A percentile compares a stretch with the other conserved stretches of the same genome.
These are phyloP conservation scores for Rubus parviflorus DNA, from an alignment of 306 rosid species.

Conservation along the genomic window DNA sequence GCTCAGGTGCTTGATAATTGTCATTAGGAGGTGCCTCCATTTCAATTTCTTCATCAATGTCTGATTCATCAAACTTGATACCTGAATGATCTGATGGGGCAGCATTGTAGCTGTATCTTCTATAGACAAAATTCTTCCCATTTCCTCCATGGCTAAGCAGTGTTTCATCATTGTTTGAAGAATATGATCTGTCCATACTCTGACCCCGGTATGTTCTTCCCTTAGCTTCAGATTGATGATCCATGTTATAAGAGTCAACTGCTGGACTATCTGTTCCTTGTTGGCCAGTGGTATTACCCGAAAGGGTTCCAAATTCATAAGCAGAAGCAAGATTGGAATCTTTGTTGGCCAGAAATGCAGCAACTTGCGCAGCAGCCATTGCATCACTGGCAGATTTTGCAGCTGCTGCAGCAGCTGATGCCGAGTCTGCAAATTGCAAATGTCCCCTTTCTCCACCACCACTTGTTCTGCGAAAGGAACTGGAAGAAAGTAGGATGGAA, in stretches of 20 bases:
- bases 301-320: conserved; percentile 20
- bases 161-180: conserved; percentile 34
- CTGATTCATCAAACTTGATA: conserved; percentile 82
- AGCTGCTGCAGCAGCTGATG: conserved; percentile 87
- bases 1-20: conserved; percentile 45
- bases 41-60: conserved; percentile 70
- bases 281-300: conserved; percentile 16
- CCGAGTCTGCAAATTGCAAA: conserved; percentile 53
- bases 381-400: conserved; percentile 86
- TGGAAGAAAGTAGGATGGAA: conserved; percentile 16
- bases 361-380: conserved; percentile 90
- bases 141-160: conserved; percentile 21
- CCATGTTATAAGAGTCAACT: conserved; percentile 27
- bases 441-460: conserved; percentile 34
- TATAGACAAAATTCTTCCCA: conserved; percentile 33
- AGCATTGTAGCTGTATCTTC: conserved; percentile 74
- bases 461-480: conserved; percentile 27
- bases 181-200: conserved; percentile 51
- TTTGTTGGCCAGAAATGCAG: conserved; percentile 81
- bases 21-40: conserved; percentile 44
- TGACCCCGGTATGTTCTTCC: conserved; percentile 38
- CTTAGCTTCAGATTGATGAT: conserved; percentile 32
- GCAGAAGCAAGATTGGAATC: conserved; percentile 38
- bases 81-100: conserved; percentile 54
- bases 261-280: conserved; percentile 33